phyloP scores from a whole-genome alignment of 805 yeast species.

The Tetrapisispora iriomotensis region DNA sequence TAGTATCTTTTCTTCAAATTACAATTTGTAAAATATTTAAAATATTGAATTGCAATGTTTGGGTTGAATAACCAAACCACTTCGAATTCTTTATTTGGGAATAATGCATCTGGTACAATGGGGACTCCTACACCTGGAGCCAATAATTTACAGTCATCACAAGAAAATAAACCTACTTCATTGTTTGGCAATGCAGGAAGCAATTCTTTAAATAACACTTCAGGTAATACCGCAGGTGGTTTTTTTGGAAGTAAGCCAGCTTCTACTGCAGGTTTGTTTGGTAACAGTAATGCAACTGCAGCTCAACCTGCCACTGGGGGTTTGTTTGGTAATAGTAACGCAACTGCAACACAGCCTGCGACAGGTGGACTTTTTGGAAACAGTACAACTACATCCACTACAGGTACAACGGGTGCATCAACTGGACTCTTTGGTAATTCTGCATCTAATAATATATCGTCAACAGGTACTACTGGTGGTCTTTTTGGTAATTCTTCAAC shows the following conservation, averaged over 20 bases:
- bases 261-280: slow-evolving; percentile 3
- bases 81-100: not conserved
- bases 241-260: slow-evolving; percentile 9
- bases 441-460: not conserved
- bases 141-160: not conserved
- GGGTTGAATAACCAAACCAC: not conserved
- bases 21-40: no score
- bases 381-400: not conserved
- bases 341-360: slow-evolving; percentile 1
- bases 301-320: slow-evolving; percentile 13
- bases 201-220: not conserved
- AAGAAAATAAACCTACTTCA: not conserved
- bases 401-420: not conserved
- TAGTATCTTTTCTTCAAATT: no score
- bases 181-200: not conserved
- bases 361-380: slow-evolving; percentile 15
- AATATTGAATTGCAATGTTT: no score
- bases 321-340: slow-evolving; percentile 6
- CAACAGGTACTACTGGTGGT: slow-evolving; percentile 5
- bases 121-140: not conserved
- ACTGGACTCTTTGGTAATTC: slow-evolving; percentile 7
- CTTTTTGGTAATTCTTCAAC: slow-evolving; percentile 7
- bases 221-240: slow-evolving; percentile 4
- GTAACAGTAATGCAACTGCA: not conserved
- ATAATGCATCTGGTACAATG: not conserved